A percentile compares a stretch with the other conserved stretches of the same genome.
phyloP scores from a whole-genome alignment of 176 grass and related monocot genomes.

The Oryza glumipatula region DNA sequence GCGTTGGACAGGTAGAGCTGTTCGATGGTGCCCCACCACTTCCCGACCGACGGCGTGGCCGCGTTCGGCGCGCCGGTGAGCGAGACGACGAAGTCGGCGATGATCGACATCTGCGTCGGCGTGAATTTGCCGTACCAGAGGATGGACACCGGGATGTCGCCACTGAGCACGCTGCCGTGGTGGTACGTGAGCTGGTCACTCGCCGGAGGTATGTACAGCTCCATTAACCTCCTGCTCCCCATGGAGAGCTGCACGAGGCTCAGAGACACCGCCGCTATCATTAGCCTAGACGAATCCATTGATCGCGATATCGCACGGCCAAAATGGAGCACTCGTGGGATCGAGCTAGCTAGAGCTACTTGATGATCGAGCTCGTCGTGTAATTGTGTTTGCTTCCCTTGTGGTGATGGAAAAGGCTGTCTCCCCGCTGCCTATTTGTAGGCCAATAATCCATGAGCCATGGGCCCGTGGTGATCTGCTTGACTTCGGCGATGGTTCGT shows the following conservation, averaged over 20 bases:
- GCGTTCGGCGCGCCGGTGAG: conserved; percentile 32
- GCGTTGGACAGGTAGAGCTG: conserved; percentile 54
- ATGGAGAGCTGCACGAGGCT: conserved; percentile 40
- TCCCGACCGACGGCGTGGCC: conserved; percentile 39
- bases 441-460: background rate
- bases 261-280: conserved; percentile 26
- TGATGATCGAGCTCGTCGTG: conserved; percentile 17
- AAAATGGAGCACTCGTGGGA: background rate
- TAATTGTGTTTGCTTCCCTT: background rate
- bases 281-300: conserved; percentile 31
- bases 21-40: conserved; percentile 67
- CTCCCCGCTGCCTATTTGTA: conserved; percentile 31
- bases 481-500: conserved; percentile 32
- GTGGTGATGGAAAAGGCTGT: conserved; percentile 23
- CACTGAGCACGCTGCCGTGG: conserved; percentile 53
- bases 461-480: background rate
- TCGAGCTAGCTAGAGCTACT: background rate
- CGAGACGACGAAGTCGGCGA: conserved; percentile 62
- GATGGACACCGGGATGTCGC: conserved; percentile 59
- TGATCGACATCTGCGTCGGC: conserved; percentile 49
- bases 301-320: background rate
- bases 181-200: conserved; percentile 63
- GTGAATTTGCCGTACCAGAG: conserved; percentile 69
- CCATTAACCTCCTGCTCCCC: conserved; percentile 57
- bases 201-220: conserved; percentile 42